Conservation (phyloP, 495 filamentous ascomycete species). For the Neurospora sp. region DNA sequence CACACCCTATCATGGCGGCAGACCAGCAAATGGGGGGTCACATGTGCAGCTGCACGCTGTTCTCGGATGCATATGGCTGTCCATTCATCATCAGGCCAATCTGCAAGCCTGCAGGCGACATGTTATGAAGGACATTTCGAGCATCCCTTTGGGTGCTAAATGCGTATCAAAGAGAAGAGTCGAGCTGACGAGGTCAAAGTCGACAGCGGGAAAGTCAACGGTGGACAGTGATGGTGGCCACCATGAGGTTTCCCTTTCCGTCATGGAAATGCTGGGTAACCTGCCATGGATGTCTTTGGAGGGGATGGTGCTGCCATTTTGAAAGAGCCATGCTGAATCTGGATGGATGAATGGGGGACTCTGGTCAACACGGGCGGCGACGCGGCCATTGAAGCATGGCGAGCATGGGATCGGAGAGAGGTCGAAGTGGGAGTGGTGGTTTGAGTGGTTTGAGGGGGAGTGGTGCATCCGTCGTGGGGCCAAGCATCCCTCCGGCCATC, state of each 20-base stretch:
- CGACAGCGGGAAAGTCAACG: neutral
- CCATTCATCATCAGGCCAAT: conserved; percentile 17
- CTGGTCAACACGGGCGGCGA: neutral
- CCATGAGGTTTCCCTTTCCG: neutral
- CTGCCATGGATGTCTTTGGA: neutral
- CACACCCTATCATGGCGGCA: conserved; percentile 19
- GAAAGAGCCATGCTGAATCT: neutral
- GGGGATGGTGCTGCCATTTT: neutral
- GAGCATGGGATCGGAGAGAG: neutral
- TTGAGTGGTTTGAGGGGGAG: neutral
- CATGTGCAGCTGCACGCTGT: conserved; percentile 26
- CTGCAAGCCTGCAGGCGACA: conserved; percentile 15
- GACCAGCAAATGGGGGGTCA: conserved; percentile 20
- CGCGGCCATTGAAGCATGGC: neutral
- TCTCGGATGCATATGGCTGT: conserved; percentile 16
- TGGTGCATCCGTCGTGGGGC: neutral
- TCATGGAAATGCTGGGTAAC: neutral
- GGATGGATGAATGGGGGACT: neutral
- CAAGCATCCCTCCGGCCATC: neutral
- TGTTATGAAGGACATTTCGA: conserved; percentile 12
- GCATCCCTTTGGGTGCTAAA: neutral
- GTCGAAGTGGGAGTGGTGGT: neutral
- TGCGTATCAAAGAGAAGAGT: neutral
- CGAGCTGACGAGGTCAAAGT: neutral
- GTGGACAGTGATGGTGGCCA: neutral